phyloP scores from a whole-genome alignment of 108 stramenopile genomes.

The Cyclotella choctawhatcheeana region DNA sequence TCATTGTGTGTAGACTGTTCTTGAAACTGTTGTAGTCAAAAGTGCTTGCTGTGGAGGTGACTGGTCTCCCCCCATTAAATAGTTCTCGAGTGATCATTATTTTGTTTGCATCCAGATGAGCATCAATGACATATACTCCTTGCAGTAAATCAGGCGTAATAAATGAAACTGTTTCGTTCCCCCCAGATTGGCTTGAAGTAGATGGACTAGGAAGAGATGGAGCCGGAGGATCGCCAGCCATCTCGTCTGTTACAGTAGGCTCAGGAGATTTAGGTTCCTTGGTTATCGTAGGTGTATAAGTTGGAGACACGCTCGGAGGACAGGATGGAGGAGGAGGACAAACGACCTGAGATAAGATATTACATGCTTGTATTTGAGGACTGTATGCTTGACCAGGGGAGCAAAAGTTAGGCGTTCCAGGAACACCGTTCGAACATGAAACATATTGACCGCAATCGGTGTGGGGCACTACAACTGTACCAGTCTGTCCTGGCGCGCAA shows the following conservation, averaged over 20 bases:
- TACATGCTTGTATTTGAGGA: constrained; percentile 20
- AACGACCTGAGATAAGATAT: constrained; percentile 7
- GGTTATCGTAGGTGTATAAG: neutral
- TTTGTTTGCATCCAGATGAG: constrained; percentile 45
- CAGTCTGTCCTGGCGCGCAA: neutral
- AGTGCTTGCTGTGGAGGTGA: neutral
- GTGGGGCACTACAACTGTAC: constrained; percentile 14
- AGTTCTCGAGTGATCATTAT: constrained; percentile 32
- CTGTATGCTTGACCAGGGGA: constrained; percentile 11
- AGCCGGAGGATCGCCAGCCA: neutral
- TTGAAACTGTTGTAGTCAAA: constrained; percentile 32
- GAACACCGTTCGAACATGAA: constrained; percentile 12
- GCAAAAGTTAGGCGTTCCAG: constrained; percentile 8
- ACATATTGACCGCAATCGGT: constrained; percentile 18
- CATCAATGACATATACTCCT: constrained; percentile 40
- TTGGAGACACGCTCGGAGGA: constrained; percentile 1
- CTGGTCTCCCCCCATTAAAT: constrained; percentile 6
- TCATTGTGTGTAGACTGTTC: constrained; percentile 34
- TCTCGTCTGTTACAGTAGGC: neutral
- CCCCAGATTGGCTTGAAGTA: neutral
- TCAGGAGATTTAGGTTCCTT: neutral
- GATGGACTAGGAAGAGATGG: neutral
- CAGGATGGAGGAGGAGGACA: constrained; percentile 27
- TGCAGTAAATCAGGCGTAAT: constrained; percentile 15
- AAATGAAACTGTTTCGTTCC: neutral